These are phyloP conservation scores for Xanthoconium purpureum DNA, from an alignment of 768 basidiomycete species.

Conservation along the genomic window DNA sequence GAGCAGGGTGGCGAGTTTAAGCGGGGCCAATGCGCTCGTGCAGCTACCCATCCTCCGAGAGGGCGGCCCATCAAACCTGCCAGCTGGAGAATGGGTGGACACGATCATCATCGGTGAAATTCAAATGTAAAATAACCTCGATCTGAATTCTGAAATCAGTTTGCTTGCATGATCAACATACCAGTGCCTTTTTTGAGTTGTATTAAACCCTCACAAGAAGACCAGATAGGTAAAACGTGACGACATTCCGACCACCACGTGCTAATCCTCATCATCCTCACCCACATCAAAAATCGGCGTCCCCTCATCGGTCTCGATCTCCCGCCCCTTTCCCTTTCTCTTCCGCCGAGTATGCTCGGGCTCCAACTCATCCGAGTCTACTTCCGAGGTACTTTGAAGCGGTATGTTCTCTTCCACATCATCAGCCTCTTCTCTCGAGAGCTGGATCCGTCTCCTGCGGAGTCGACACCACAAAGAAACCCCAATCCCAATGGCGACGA, in stretches of 20 bases:
- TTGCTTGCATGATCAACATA: not conserved
- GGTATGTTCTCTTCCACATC: constrained; percentile 68
- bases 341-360: constrained; percentile 35
- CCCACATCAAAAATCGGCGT: constrained; percentile 57
- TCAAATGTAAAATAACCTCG: constrained; percentile 23
- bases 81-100: constrained; percentile 53
- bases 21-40: constrained; percentile 77
- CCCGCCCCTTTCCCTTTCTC: constrained; percentile 51
- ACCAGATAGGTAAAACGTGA: not conserved
- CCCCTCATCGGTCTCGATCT: constrained; percentile 27
- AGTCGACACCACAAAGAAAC: constrained; percentile 77
- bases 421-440: not conserved
- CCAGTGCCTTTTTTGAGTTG: not conserved
- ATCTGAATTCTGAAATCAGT: not conserved
- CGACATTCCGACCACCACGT: constrained; percentile 14
- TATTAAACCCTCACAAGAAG: too few relatives aligned
- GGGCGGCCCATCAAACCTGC: constrained; percentile 37
- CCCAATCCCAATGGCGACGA: constrained; percentile 66
- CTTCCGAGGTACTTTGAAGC: constrained; percentile 41
- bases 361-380: constrained; percentile 43
- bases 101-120: constrained; percentile 73
- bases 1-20: constrained; percentile 75
- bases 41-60: constrained; percentile 52
- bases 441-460: constrained; percentile 28
- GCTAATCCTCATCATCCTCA: constrained; percentile 44